Base-by-base conservation (phyloP, 768 basidiomycete genomes). In the Amanita polypyramis region DNA sequence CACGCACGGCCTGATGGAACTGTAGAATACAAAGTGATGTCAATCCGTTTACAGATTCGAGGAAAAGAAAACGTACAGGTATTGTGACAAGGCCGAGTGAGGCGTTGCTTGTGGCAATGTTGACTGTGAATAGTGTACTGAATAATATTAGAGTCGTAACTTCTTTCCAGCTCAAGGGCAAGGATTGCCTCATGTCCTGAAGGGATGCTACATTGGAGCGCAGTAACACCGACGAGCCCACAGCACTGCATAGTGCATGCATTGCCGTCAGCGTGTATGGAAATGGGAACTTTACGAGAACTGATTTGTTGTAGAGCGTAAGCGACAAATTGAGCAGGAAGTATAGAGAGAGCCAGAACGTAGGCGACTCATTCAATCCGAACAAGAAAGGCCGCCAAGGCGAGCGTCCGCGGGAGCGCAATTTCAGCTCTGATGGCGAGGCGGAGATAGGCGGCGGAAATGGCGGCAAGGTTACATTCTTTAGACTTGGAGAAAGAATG, bases 1-100 rank as follows among this genome's bases (percentile, higher is more conserved):
- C 89, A 23, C 96, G 85, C 32, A 98, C 82, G 47, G 98, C 91
- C 71, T 98, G 95, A 62, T 98, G 96, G 60, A 99, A 96, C 92
- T 96, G 52, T 0, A 27, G 5, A 8, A 5, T 52, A 5, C 21
- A 23, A 5, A 7, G 38, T 12, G 37, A 48, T 8, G 6, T 25
- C 10, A 12, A 4, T 11, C 12, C 21, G 37, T 27, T 27, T 42
- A 7, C 3, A 30, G 6, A 15, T 25, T 25, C 6, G 7, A 44
- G 42, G 43, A 38, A 21, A 35, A 15, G 43, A 29, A 23, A 34
- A 77, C 87, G 56, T 52, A 92, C 89, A 4, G 93, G 91, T 14
- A 95, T 77, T 5, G 93, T 93, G 32, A 97, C 93, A 15, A 95
- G 70, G 54, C 85, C 75, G 19, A 95, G 72, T 5, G 89, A 93